Base-by-base conservation (phyloP, 345 rosid genomes). In the Populus pruinosa region DNA sequence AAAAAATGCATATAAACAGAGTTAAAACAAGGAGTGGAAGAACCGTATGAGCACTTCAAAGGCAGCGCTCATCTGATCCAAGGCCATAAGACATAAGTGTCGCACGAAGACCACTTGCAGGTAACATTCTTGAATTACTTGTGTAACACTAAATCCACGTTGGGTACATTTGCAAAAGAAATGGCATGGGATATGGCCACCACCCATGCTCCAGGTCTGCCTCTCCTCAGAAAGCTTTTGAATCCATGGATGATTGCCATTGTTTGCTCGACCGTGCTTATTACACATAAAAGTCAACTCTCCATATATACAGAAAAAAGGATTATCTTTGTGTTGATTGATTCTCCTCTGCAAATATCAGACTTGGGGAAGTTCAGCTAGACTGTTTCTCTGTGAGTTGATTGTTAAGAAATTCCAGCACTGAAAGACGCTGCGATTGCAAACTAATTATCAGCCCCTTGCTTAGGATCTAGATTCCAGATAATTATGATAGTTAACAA, bases 341-440 rank as follows among this genome's bases (percentile, higher is more conserved):
- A n/a, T 65, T 69, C 31, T 12, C 47, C 17, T 29, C 71, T 5
- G 35, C 8, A 8, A 4, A 16, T 16, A 64, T 29, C 70, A 18
- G 66, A 67, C 65, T 77, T 71, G 41, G 38, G 75, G 55, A 5
- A 35, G 82, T 76, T 77, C 81, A 84, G 36, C 74, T 82, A 1
- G 82, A 77, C 70, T 84, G 82, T 78, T 90, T 87, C 80, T 87
- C 93, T 21, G 84, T 76, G 67, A 91, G 81, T 86, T 93, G 99
- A 83, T 80, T 85, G 68, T 90, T 88, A 41, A 95, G 91, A 77
- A 95, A 93, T 76, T 88, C 97, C 80, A 93, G 83, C 69, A 93
- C 97, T 1, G 97, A 91, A 73, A 74, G 84, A 13, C 93, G 90
- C 98, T 95, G 98, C 82, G 79, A 17, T 50, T 63, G 25, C 61